phyloP scores from a whole-genome alignment of 192 early-diverging fungal species.

The Anaeromyces robustus region DNA sequence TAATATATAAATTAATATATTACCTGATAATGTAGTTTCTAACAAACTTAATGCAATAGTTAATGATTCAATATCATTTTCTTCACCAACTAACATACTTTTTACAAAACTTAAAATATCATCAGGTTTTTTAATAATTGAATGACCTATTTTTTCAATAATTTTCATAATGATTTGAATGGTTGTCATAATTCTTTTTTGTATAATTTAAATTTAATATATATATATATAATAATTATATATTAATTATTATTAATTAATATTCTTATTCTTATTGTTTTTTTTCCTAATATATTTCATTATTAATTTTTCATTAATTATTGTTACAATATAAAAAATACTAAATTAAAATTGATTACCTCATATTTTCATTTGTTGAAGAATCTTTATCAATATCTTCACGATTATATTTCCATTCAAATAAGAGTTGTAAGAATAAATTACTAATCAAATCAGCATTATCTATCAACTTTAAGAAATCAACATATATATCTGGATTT shows the following conservation, averaged over 20 bases:
- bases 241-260: background rate
- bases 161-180: conserved; percentile 44
- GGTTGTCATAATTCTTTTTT: conserved; percentile 22
- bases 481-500: conserved; percentile 44
- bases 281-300: too few relatives aligned
- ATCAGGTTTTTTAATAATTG: conserved; percentile 50
- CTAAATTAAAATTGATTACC: background rate
- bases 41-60: conserved; percentile 1
- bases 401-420: conserved; percentile 21
- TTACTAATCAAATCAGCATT: conserved; percentile 44
- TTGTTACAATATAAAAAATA: too few relatives aligned
- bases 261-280: too few relatives aligned
- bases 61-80: conserved; percentile 6
- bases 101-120: conserved; percentile 45
- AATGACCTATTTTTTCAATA: conserved; percentile 55
- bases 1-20: too few relatives aligned
- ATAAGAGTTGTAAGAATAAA: conserved; percentile 59
- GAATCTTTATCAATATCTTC: conserved; percentile 28
- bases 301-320: too few relatives aligned
- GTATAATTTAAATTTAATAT: too few relatives aligned
- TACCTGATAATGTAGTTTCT: conserved; percentile 4
- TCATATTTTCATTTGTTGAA: conserved; percentile 10
- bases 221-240: conserved; percentile 9
- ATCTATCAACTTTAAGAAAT: conserved; percentile 37
- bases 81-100: conserved; percentile 8